Evolutionary conservation across 148 eudicot genomes (phyloP).

Genomic region (Oxyria digyna): DNA sequence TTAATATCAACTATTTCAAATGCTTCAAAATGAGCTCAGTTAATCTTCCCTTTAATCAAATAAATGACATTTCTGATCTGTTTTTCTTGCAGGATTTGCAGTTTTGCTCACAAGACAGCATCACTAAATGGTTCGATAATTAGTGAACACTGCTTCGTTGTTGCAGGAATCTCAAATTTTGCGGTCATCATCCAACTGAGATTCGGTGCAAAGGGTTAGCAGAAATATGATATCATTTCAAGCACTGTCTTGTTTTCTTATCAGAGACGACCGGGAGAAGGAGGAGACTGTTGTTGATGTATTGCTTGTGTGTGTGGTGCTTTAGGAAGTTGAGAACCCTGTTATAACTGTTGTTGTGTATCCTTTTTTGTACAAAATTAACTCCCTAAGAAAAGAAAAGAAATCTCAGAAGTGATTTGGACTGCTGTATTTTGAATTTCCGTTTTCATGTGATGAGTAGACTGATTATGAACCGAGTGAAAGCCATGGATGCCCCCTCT

Average conservation of each 20-base stretch:
- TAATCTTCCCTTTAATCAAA: too few relatives aligned
- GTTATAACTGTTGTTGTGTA: not conserved
- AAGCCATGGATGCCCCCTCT: too few relatives aligned
- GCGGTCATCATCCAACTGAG: not conserved
- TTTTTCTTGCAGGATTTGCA: slow-evolving; percentile 41
- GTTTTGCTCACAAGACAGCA: slow-evolving; percentile 68
- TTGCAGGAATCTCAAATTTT: not conserved
- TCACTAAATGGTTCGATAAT: slow-evolving; percentile 40
- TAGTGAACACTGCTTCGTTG: not conserved
- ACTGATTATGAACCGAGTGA: too few relatives aligned
- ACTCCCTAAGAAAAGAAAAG: not conserved
- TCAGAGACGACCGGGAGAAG: not conserved
- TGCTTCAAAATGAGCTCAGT: too few relatives aligned
- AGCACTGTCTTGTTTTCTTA: not conserved
- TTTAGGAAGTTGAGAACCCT: not conserved
- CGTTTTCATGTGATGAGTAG: too few relatives aligned
- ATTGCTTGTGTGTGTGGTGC: not conserved
- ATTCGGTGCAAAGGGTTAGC: not conserved
- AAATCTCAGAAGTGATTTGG: too few relatives aligned
- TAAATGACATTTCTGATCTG: not conserved
- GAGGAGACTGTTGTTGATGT: not conserved
- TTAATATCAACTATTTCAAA: too few relatives aligned
- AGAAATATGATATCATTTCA: slow-evolving; percentile 1
- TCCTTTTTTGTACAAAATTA: slow-evolving; percentile 2
- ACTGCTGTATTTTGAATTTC: too few relatives aligned